Base-by-base conservation (phyloP, 1,284 basidiomycete genomes). In the Ceratobasidium sp. region DNA sequence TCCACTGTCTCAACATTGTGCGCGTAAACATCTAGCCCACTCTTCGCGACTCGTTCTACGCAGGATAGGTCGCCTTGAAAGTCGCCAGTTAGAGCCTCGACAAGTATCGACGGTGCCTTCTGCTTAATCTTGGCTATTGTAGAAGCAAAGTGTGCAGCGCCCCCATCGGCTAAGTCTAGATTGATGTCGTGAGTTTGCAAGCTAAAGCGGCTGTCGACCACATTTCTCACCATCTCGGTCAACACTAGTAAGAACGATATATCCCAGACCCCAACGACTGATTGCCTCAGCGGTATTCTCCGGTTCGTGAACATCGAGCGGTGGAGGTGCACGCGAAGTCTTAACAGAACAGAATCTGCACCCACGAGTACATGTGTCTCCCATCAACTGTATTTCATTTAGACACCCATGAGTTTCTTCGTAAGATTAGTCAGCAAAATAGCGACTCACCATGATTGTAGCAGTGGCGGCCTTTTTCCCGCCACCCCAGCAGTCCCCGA, bases 231-330 rank as follows among this genome's bases (percentile, higher is more conserved):
- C 97, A 86, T 99, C 98, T 80, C 98, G 90, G 85, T 99, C 97
- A 5, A 99, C 98, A 82, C 91, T 97, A 0, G 98, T 99, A 78
- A 99, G 86, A 2, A 99, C 98, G 79, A 99, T 98, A 85, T 99
- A 99, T 0, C 98, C 98, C 62, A 99, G 86, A 1, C 97, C 97
- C 98, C 98, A 99, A 73, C 97, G 92, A 81, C 94, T 95, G 82
- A 99, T 98, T 48, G 98, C 98, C 86, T 99, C 97, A 0, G 98
- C 97, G 1, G 97, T 99, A 84, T 99, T 93, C 86, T 99, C 97
- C 26, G 98, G 98, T 83, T 99, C 98, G 83, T 99, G 96, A 0
- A 95, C 92, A 83, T 99, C 97, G 42, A 99, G 86, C 4, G 98
- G 96, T 48, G 94, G 93, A 13, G 98, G 98, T 1, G 91, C 85